Base-by-base conservation (phyloP, 148 eudicot genomes). In the Cornus florida region DNA sequence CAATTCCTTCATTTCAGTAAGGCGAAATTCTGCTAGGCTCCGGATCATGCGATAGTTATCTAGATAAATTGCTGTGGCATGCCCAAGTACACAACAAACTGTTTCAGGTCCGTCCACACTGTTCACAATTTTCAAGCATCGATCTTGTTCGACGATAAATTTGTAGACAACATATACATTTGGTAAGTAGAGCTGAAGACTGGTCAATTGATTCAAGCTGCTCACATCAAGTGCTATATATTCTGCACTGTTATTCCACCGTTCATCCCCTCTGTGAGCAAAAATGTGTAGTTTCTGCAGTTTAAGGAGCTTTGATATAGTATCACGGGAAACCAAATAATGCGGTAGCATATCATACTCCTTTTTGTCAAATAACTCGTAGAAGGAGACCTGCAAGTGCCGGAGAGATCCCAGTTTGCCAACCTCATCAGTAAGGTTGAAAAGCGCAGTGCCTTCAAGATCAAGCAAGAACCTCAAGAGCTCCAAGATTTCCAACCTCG, bases 121-220 rank as follows among this genome's bases (percentile, higher is more conserved):
- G 50, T 72, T 72, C 28, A 72, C 75, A 48, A 43, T n/a, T 72
- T 62, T 72, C 33, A 72, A 72, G 35, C 60, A 72, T 41, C 62
- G 64, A 3, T 72, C n/a, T n/a, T n/a, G n/a, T n/a, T n/a, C n/a
- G n/a, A n/a, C 13, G 17, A 72, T 56, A 50, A 72, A 72, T 17
- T 46, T 13, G 12, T 72, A 33, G 1, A 72, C 3, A 8, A 56
- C 16, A 11, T 22, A 5, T 23, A 43, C 33, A 22, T 72, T 62
- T 9, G 60, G 59, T 23, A 72, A 72, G 60, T 50, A 72, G 62
- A 46, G 50, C 19, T 72, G 75, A 50, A 72, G 62, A 72, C 50
- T 46, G 50, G 62, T 28, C 62, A 72, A 20, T 62, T 72, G 5
- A 56, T 16, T 12, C 64, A 72, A 72, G 22, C n/a, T 23, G 35